These are phyloP conservation scores for Butyriboletus loyo DNA, from an alignment of 768 basidiomycete genomes.

Conservation along the genomic window DNA sequence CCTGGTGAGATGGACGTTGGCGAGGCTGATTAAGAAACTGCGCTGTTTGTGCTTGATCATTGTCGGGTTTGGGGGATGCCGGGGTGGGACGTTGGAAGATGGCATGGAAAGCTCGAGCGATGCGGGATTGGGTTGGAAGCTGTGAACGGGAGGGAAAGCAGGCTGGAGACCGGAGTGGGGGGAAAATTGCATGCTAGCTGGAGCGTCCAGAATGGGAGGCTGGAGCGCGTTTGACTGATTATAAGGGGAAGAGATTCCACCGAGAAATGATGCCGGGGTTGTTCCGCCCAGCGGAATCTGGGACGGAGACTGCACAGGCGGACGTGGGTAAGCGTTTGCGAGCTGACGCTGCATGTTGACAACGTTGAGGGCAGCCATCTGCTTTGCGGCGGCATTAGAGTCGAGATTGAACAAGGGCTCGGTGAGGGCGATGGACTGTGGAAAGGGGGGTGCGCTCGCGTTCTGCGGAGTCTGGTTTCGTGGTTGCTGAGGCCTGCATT, in stretches of 20 bases:
- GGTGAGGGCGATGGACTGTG: slow-evolving; percentile 20
- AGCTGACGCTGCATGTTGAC: slow-evolving; percentile 48
- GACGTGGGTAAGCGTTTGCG: slow-evolving; percentile 53
- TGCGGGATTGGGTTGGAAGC: slow-evolving; percentile 31
- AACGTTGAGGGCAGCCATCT: slow-evolving; percentile 74
- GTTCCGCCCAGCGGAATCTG: slow-evolving; percentile 45
- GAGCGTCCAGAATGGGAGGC: slow-evolving; percentile 40
- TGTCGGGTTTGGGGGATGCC: slow-evolving; percentile 34
- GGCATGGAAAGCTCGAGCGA: slow-evolving; percentile 47
- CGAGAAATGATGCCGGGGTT: slow-evolving; percentile 68
- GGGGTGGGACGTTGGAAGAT: slow-evolving; percentile 35
- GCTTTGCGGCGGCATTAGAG: slow-evolving; percentile 66
- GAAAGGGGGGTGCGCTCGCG: slow-evolving; percentile 13
- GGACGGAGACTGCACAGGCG: slow-evolving; percentile 35
- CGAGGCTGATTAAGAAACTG: slow-evolving; percentile 58
- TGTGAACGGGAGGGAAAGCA: slow-evolving; percentile 38
- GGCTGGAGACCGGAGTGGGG: slow-evolving; percentile 46
- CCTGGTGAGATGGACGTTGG: slow-evolving; percentile 54
- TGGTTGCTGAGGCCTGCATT: slow-evolving; percentile 41
- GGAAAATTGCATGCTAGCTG: slow-evolving; percentile 40
- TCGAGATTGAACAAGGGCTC: slow-evolving; percentile 56
- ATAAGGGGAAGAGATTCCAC: slow-evolving; percentile 46
- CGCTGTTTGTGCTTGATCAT: slow-evolving; percentile 54
- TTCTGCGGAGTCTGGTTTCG: slow-evolving; percentile 23
- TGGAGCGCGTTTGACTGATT: slow-evolving; percentile 32